Percentiles rank a stretch among this genome's conserved stretches.
Evolutionary conservation across 2,329 filamentous ascomycete genomes (phyloP).

Genomic region (Bipolaris cookei): DNA sequence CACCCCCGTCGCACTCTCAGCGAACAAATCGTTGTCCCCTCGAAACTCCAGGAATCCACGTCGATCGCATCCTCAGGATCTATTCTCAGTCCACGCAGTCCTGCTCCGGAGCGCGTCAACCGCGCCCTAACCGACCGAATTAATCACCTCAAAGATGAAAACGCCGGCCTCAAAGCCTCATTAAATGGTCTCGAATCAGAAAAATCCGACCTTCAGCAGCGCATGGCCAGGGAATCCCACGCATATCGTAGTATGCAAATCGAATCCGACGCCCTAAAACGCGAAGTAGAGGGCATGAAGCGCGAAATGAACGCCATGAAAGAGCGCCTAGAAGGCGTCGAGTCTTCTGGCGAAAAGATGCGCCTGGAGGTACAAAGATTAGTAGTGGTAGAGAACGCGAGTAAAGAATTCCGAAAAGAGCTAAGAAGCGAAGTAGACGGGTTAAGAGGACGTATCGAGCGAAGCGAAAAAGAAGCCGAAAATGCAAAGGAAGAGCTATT

Average conservation of each 20-base stretch:
- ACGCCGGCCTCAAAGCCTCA: conserved; percentile 20
- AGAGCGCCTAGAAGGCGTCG: conserved; percentile 15
- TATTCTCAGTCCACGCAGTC: conserved; percentile 22
- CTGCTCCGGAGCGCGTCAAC: conserved; percentile 29
- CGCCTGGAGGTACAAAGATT: conserved; percentile 5
- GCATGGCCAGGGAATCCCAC: conserved; percentile 16
- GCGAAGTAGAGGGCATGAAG: conserved; percentile 8
- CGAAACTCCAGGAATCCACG: conserved; percentile 19
- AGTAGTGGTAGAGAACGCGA: conserved; percentile 2
- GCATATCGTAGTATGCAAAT: conserved; percentile 10
- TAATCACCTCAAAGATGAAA: conserved; percentile 27
- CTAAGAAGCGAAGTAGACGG: conserved; percentile 8
- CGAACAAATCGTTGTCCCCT: conserved; percentile 26
- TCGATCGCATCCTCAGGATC: conserved; percentile 2
- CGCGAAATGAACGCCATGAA: conserved; percentile 20
- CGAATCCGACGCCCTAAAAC: conserved; percentile 15
- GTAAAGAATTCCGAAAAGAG: conserved; percentile 9
- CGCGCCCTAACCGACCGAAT: conserved; percentile 29
- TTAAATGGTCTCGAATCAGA: conserved; percentile 14
- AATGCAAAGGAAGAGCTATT: conserved; percentile 14
- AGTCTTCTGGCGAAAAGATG: conserved; percentile 9
- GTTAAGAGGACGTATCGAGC: conserved; percentile 12
- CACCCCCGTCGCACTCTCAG: conserved; percentile 28
- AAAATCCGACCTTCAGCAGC: conserved; percentile 15
- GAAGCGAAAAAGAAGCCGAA: conserved; percentile 15